Percentiles rank a stretch among this genome's conserved stretches.
Conservation (phyloP, 208 protist genomes). For the Acanthamoeba castellanii region DNA sequence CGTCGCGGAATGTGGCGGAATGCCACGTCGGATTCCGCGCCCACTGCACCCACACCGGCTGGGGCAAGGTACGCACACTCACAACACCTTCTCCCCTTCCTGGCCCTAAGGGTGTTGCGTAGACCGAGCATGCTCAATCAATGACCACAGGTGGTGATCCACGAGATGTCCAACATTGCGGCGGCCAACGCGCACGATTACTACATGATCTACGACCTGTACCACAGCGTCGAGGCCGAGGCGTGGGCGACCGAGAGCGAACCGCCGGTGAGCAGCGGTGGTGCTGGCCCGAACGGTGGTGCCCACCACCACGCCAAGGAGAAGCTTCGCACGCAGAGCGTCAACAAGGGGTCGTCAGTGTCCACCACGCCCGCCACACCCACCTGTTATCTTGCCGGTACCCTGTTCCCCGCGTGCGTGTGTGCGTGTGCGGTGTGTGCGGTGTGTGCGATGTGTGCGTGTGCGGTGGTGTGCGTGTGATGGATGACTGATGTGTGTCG, state of each 20-base stretch:
- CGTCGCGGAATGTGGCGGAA: neutral
- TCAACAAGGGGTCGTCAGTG: neutral
- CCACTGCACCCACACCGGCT: slow-evolving; percentile 23
- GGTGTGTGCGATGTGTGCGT: too few relatives aligned
- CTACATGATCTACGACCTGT: slow-evolving; percentile 57
- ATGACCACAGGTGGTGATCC: neutral
- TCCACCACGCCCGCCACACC: neutral
- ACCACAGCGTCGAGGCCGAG: slow-evolving; percentile 23
- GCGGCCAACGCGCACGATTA: neutral
- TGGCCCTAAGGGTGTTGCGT: neutral
- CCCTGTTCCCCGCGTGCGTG: neutral
- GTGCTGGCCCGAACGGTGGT: neutral
- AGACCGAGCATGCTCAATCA: neutral
- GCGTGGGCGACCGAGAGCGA: neutral
- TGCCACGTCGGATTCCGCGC: slow-evolving; percentile 25
- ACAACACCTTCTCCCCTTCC: neutral
- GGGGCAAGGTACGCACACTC: slow-evolving; percentile 42
- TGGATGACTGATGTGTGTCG: neutral
- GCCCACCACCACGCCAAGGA: neutral
- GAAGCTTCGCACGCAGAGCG: neutral
- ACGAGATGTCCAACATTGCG: slow-evolving; percentile 47
- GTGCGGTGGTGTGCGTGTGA: too few relatives aligned
- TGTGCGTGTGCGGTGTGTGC: neutral
- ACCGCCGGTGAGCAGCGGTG: neutral
- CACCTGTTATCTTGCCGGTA: neutral